These are phyloP conservation scores for Aureobasidium sp. DNA, from an alignment of 2,329 filamentous ascomycete genomes.

Conservation along the genomic window DNA sequence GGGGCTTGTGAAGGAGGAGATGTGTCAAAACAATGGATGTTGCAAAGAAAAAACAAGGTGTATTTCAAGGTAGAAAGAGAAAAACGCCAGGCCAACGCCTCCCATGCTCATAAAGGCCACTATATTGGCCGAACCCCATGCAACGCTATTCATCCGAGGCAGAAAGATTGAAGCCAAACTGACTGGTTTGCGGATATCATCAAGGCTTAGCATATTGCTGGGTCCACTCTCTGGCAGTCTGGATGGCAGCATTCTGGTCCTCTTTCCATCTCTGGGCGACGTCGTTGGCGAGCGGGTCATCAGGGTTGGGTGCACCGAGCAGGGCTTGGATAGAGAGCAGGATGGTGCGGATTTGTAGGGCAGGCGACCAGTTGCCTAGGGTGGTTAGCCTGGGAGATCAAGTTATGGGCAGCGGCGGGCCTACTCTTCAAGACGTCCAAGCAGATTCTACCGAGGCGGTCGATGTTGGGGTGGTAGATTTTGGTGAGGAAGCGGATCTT, in stretches of 20 bases:
- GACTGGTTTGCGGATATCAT: neutral
- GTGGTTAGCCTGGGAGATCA: constrained; percentile 7
- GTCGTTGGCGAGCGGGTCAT: constrained; percentile 95
- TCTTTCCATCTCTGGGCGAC: constrained; percentile 98
- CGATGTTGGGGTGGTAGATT: constrained; percentile 98
- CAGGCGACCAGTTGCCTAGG: constrained; percentile 97
- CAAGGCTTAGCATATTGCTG: constrained; percentile 60
- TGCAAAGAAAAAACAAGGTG: neutral
- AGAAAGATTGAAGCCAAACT: neutral
- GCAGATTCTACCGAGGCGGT: constrained; percentile 94
- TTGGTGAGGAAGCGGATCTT: constrained; percentile 98
- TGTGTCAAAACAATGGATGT: neutral
- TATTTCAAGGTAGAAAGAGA: neutral
- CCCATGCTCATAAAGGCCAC: constrained; percentile 8
- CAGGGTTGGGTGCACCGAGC: constrained; percentile 90
- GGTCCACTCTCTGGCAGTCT: constrained; percentile 89
- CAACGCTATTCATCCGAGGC: constrained; percentile 13
- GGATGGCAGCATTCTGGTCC: constrained; percentile 83
- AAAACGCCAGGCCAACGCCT: constrained; percentile 4
- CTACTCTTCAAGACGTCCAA: constrained; percentile 93
- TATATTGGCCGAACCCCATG: constrained; percentile 11
- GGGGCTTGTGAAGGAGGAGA: neutral
- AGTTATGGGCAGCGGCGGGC: neutral
- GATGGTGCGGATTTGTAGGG: constrained; percentile 94
- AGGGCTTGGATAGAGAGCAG: constrained; percentile 97